phyloP scores from a whole-genome alignment of 306 rosid genomes.

The Dryas drummondii region DNA sequence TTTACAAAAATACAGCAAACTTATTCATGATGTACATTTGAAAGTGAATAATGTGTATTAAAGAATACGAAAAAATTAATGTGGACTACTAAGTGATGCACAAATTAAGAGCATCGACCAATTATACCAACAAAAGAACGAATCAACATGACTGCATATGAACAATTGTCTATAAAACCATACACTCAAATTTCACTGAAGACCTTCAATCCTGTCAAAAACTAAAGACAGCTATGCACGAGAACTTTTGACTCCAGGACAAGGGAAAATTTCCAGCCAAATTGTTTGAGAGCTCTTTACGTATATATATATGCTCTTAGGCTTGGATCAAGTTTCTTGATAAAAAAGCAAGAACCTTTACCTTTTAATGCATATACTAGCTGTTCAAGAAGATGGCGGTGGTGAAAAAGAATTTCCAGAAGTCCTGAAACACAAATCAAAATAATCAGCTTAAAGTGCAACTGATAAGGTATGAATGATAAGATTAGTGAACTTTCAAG shows the following conservation, averaged over 20 bases:
- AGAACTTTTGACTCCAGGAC: slow-evolving; percentile 30
- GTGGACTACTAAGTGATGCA: slow-evolving; percentile 29
- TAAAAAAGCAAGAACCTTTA: slow-evolving; percentile 22
- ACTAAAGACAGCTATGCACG: slow-evolving; percentile 14
- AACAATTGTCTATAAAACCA: slow-evolving; percentile 24
- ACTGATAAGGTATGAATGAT: background rate
- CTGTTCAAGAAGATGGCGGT: slow-evolving; percentile 57
- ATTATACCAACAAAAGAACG: slow-evolving; percentile 18
- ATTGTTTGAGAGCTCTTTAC: slow-evolving; percentile 9
- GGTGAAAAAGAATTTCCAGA: slow-evolving; percentile 61
- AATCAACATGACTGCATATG: slow-evolving; percentile 27
- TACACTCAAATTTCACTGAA: slow-evolving; percentile 25
- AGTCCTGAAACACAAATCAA: slow-evolving; percentile 46
- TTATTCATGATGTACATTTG: slow-evolving; percentile 3
- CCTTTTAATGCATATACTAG: slow-evolving; percentile 15
- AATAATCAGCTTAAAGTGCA: slow-evolving; percentile 31
- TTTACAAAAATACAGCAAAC: background rate
- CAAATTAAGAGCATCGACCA: slow-evolving; percentile 27
- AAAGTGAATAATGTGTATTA: background rate
- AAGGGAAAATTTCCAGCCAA: slow-evolving; percentile 26
- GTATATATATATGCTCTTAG: background rate
- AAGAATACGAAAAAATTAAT: slow-evolving; percentile 25
- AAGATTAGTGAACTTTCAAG: slow-evolving; percentile 13
- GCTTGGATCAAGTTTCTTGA: slow-evolving; percentile 19
- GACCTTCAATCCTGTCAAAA: slow-evolving; percentile 16